Conservation (phyloP, 2,329 filamentous ascomycete genomes). For the Drechslerella stenobrocha region DNA sequence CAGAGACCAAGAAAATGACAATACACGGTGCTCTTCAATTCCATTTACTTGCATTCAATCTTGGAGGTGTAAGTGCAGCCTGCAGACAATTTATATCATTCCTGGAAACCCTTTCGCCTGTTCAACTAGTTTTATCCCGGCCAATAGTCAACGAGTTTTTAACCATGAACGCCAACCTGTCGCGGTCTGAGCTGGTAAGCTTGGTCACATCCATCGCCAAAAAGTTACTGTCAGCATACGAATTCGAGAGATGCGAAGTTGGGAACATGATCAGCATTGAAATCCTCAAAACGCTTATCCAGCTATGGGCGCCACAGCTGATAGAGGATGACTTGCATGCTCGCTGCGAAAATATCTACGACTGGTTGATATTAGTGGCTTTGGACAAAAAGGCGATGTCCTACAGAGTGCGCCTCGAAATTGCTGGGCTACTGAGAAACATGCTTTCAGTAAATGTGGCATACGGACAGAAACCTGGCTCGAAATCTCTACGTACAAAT, state of each 20-base stretch:
- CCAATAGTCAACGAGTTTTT: constrained; percentile 51
- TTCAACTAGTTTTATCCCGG: constrained; percentile 50
- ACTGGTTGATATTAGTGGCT: constrained; percentile 71
- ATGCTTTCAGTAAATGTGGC: constrained; percentile 69
- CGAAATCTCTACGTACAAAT: constrained; percentile 66
- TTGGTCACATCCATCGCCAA: constrained; percentile 60
- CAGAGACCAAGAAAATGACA: constrained; percentile 48
- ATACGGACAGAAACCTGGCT: constrained; percentile 65
- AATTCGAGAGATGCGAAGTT: constrained; percentile 74
- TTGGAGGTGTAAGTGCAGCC: constrained; percentile 26
- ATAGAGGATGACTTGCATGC: constrained; percentile 65
- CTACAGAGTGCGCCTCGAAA: constrained; percentile 66
- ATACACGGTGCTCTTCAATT: constrained; percentile 50
- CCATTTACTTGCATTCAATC: constrained; percentile 43
- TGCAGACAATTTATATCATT: constrained; percentile 49
- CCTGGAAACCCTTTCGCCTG: constrained; percentile 47
- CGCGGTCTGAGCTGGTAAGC: constrained; percentile 56
- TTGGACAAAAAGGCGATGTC: constrained; percentile 72
- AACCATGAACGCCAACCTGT: constrained; percentile 49
- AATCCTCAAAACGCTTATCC: constrained; percentile 67
- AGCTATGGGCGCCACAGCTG: constrained; percentile 65
- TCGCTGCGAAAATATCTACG: constrained; percentile 74
- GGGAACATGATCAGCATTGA: constrained; percentile 70
- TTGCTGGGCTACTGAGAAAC: constrained; percentile 70
- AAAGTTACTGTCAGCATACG: constrained; percentile 60